Conservation (phyloP, 1,284 basidiomycete species). For the Ganoderma lingzhi region DNA sequence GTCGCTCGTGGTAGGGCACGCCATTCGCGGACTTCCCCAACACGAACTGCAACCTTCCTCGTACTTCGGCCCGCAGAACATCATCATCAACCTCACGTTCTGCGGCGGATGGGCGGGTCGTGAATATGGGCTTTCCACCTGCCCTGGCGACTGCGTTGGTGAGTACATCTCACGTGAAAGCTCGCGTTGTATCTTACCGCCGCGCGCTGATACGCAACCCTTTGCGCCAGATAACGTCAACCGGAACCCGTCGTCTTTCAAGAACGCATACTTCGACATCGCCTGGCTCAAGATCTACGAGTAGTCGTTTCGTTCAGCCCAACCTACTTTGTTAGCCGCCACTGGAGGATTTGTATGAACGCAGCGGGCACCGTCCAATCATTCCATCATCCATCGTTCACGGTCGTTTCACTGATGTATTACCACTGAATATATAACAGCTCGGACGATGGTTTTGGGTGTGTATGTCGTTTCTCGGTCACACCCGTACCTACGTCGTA, state of each 20-base stretch:
- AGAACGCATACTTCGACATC: conserved; percentile 74
- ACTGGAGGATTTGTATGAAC: neutral
- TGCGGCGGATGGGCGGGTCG: neutral
- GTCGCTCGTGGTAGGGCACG: conserved; percentile 39
- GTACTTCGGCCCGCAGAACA: conserved; percentile 61
- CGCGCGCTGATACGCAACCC: neutral
- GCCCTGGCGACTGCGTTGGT: neutral
- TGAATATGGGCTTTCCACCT: neutral
- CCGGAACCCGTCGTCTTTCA: conserved; percentile 65
- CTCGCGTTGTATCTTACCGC: neutral
- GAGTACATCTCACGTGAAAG: neutral
- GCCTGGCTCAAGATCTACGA: conserved; percentile 54
- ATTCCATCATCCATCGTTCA: neutral
- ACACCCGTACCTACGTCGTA: neutral
- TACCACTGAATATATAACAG: neutral
- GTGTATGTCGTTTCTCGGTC: neutral
- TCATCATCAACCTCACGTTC: conserved; percentile 60
- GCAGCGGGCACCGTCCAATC: neutral
- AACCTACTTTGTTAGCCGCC: neutral
- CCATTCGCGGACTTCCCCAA: conserved; percentile 63
- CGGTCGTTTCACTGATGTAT: neutral
- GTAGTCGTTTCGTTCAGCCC: neutral
- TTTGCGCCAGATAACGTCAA: neutral
- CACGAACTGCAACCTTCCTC: conserved; percentile 53
- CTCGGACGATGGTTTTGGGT: neutral